A percentile compares a stretch with the other conserved stretches of the same genome.
Evolutionary conservation across 1,139 yeast species (phyloP).

Genomic region (Arxiozyma bovina): DNA sequence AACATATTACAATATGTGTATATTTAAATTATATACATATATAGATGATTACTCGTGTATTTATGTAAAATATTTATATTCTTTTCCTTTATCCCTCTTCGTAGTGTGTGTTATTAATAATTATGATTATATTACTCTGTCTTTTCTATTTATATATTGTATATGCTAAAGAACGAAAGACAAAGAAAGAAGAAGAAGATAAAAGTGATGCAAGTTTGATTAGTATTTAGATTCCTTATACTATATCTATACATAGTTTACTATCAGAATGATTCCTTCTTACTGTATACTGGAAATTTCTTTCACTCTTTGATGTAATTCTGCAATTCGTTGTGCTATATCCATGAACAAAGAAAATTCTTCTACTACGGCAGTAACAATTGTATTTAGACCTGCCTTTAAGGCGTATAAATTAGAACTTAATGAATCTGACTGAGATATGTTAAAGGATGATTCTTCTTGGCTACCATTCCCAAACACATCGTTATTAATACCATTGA

Average conservation of each 20-base stretch:
- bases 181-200: neutral
- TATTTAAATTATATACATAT: neutral
- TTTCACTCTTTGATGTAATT: constrained; percentile 67
- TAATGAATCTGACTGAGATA: constrained; percentile 5
- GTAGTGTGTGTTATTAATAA: neutral
- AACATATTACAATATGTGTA: neutral
- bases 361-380: constrained; percentile 51
- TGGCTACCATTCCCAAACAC: constrained; percentile 19
- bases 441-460: constrained; percentile 3
- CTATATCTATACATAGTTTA: neutral
- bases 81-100: neutral
- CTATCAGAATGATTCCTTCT: neutral
- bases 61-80: neutral
- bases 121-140: neutral
- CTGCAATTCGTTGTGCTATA: constrained; percentile 82
- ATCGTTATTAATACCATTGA: constrained; percentile 57
- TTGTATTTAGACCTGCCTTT: constrained; percentile 26
- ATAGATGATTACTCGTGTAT: neutral
- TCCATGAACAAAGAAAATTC: constrained; percentile 87
- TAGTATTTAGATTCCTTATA: no score
- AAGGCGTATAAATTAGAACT: constrained; percentile 13
- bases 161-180: no score
- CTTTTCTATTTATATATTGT: no score
- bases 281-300: constrained; percentile 18
- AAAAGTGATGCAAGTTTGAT: neutral